Base-by-base conservation (phyloP, 2,329 filamentous ascomycete genomes). In the Colletotrichum navitas region DNA sequence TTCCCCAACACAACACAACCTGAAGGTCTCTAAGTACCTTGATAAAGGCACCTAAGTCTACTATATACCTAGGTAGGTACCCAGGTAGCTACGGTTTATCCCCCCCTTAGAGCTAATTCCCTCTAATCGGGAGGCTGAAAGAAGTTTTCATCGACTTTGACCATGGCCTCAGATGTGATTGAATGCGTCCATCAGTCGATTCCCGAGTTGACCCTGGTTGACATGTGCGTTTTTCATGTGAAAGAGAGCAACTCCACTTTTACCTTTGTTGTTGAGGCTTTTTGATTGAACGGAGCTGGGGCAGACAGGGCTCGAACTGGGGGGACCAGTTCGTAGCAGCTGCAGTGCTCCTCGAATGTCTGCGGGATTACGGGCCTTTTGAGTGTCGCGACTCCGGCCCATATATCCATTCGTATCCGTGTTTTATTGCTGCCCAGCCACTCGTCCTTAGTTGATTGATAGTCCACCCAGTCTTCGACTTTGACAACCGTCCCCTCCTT, bases 161-260 rank as follows among this genome's bases (percentile, higher is more conserved):
- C 45, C 3, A 43, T 34, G 52, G 32, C n/a, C 32, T 68, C 51
- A 47, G 51, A 68, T 41, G 61, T 60, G 69, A 64, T 64, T 64
- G 69, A 45, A 43, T 29, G 41, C 60, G 34, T 60, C 65, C 65
- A 60, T 71, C 65, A 68, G 59, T 47, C 65, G 60, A 72, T 68
- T 58, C 62, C 68, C 64, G 68, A 71, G 58, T 59, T 24, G 63
- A 68, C 26, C 61, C 26, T 64, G 54, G n/a, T 47, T 36, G 65
- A 54, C 60, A 55, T 68, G 59, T 71, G 45, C 54, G 49, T 54
- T 41, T 63, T 41, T 63, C 69, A 72, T 72, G 69, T 72, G 69
- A 72, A 54, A 68, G 65, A 59, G 39, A 39, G 24, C 36, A 39
- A 60, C 69, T 68, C 69, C 69, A 68, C 69, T 72, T 72, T 72